Base-by-base conservation (phyloP, 2,329 filamentous ascomycete species). In the Septoria linicola region DNA sequence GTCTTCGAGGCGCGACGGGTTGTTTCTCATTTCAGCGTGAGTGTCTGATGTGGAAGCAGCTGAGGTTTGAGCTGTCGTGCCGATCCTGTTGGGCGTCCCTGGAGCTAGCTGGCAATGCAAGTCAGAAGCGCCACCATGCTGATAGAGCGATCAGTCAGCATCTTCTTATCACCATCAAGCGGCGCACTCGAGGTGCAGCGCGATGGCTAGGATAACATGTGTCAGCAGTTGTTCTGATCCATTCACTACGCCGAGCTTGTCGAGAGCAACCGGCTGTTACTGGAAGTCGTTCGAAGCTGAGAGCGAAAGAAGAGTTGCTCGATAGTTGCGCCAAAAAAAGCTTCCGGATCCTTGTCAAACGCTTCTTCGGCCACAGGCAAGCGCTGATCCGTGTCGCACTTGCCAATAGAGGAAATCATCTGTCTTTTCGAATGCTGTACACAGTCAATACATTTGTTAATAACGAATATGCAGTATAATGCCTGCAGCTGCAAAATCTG, bases 401-500 rank as follows among this genome's bases (percentile, higher is more conserved):
- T n/a, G n/a, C n/a, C n/a, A n/a, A n/a, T n/a, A n/a, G n/a, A n/a
- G n/a, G n/a, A n/a, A n/a, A n/a, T n/a, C 23, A 10, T 27, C 23
- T 27, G 23, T 27, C 23, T 5, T 27, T 27, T 10, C 5, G 5
- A 5, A 27, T 10, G 23, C 23, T 27, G 23, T 27, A 27, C 23
- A 27, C 23, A 27, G 23, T 27, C 23, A 27, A 27, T 27, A 27
- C 5, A 27, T 27, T 5, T 27, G 23, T 10, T 27, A 27, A 5
- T 27, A 5, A 27, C 5, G 10, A 27, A 27, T 27, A 27, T 10
- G 23, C 27, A 4, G 5, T 27, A 10, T 27, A 10, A 27, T 27
- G 5, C 23, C 23, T 10, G 10, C 23, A 10, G 23, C 23, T 31
- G 23, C 41, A 23, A 8, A 42, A n/a, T 50, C 47, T 43, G 47